Evolutionary conservation across 345 rosid genomes (phyloP).

Genomic region (Angophora floribunda): DNA sequence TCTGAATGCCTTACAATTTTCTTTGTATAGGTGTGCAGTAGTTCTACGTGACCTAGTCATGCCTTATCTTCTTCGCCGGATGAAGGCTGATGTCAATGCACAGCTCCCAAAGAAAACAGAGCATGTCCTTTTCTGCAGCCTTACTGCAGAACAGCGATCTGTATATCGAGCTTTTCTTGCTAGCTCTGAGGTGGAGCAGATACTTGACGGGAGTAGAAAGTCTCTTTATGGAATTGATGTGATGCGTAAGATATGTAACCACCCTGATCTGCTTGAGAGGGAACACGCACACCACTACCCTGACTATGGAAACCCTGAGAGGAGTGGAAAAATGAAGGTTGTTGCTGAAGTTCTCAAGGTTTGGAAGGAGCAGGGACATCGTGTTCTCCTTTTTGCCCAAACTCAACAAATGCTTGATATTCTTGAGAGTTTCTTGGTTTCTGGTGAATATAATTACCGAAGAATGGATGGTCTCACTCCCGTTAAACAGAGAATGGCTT

Average conservation of each 20-base stretch:
- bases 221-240: slow-evolving; percentile 95
- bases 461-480: slow-evolving; percentile 98
- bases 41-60: slow-evolving; percentile 91
- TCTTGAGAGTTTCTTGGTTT: slow-evolving; percentile 65
- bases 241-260: slow-evolving; percentile 99
- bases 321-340: slow-evolving; percentile 95
- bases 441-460: slow-evolving; percentile 59
- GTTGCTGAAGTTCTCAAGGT: slow-evolving; percentile 75
- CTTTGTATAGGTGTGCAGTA: slow-evolving; percentile 76
- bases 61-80: slow-evolving; percentile 98
- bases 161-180: slow-evolving; percentile 94
- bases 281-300: slow-evolving; percentile 67
- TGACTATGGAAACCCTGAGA: slow-evolving; percentile 88
- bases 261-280: slow-evolving; percentile 95
- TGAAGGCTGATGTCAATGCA: slow-evolving; percentile 87
- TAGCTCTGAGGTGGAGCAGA: slow-evolving; percentile 91
- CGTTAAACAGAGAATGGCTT: slow-evolving; percentile 86
- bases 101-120: slow-evolving; percentile 88
- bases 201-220: slow-evolving; percentile 68
- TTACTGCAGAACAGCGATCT: slow-evolving; percentile 79
- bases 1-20: slow-evolving; percentile 1
- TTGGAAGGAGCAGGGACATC: slow-evolving; percentile 91
- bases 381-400: slow-evolving; percentile 85
- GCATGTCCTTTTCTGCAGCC: slow-evolving; percentile 96
- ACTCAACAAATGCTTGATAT: slow-evolving; percentile 99